Conservation (phyloP, 106 monocot species). For the Dactylorhiza incarnata region DNA sequence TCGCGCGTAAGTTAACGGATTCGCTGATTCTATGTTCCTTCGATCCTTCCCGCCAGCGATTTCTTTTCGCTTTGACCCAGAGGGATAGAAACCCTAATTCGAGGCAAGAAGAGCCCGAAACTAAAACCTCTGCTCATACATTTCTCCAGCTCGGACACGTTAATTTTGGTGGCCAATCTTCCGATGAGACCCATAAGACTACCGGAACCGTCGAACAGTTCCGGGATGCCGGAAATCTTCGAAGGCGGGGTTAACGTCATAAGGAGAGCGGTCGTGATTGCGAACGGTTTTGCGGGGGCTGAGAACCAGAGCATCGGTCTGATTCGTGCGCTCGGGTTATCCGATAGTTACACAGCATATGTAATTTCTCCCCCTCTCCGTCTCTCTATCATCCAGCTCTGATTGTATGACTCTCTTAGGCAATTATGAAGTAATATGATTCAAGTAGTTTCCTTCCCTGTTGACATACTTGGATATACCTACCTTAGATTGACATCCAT, state of each 20-base stretch:
- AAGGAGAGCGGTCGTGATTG: constrained; percentile 82
- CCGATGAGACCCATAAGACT: constrained; percentile 82
- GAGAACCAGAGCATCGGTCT: constrained; percentile 94
- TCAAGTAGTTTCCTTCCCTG: not conserved
- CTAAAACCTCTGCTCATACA: not conserved
- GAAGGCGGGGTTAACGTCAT: constrained; percentile 67
- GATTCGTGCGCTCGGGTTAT: constrained; percentile 85
- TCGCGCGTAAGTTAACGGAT: not conserved
- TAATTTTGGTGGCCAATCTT: not conserved
- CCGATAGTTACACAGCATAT: constrained; percentile 50
- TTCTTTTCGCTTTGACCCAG: not conserved
- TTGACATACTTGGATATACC: not conserved
- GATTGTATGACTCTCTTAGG: not conserved
- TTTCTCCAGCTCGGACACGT: not conserved
- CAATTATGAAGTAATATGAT: not conserved
- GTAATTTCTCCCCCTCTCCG: constrained; percentile 20
- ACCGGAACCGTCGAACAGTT: constrained; percentile 70
- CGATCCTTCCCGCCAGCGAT: not conserved
- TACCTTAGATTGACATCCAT: not conserved
- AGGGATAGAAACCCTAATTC: not conserved
- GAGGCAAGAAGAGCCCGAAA: not conserved
- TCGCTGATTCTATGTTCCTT: not conserved
- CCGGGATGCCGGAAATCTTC: constrained; percentile 88
- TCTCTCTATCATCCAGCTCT: not conserved
- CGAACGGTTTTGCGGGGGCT: constrained; percentile 76